phyloP scores from a whole-genome alignment of 768 basidiomycete species.

The Tephrocybe rancida region DNA sequence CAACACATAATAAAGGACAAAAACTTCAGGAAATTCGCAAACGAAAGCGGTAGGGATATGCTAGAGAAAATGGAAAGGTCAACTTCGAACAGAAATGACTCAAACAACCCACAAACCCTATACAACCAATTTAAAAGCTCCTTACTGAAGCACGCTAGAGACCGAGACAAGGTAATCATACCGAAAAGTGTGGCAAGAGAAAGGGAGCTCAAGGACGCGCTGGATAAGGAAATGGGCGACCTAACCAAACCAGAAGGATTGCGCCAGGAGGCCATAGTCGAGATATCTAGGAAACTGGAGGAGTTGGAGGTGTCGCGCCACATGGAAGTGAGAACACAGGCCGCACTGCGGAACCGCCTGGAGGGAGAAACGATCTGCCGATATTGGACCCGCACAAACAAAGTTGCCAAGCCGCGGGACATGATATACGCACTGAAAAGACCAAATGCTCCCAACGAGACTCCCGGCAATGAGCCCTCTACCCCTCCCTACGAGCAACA shows the following conservation, averaged over 20 bases:
- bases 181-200: neutral
- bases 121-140: neutral
- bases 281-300: no score
- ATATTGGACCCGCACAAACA: constrained; percentile 15
- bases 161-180: neutral
- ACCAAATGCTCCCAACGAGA: neutral
- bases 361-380: constrained; percentile 15
- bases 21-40: neutral
- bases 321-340: neutral
- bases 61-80: neutral
- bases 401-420: constrained; percentile 11
- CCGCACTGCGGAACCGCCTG: neutral
- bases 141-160: neutral
- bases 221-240: no score
- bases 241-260: no score
- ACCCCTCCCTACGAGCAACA: no score
- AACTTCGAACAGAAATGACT: neutral
- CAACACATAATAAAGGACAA: constrained; percentile 18
- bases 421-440: constrained; percentile 7
- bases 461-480: neutral
- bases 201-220: neutral
- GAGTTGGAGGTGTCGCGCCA: neutral
- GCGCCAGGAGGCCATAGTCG: no score
- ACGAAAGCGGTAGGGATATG: neutral
- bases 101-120: neutral